phyloP scores from a whole-genome alignment of 169 alveolate genomes.

The Eimeria tenella region DNA sequence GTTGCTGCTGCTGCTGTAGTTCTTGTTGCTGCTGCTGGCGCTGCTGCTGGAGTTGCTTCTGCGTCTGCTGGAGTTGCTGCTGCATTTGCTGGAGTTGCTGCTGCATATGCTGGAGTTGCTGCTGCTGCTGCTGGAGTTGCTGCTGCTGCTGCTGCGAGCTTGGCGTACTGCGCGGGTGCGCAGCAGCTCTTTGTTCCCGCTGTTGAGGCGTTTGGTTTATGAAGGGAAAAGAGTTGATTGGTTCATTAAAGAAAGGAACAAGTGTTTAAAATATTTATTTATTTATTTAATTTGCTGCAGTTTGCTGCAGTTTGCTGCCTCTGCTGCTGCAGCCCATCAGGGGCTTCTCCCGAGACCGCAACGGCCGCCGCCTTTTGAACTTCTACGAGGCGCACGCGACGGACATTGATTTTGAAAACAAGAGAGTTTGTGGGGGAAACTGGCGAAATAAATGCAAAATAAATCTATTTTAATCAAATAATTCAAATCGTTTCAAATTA shows the following conservation, averaged over 20 bases:
- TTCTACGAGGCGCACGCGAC: conserved; percentile 77
- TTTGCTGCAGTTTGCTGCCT: not conserved
- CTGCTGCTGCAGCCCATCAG: not conserved
- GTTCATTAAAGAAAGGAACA: not conserved
- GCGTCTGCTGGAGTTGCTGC: not conserved
- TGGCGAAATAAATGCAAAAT: no score
- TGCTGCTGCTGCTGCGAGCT: not conserved
- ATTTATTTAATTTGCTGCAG: not conserved
- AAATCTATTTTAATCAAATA: not conserved
- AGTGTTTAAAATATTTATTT: not conserved
- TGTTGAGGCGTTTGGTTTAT: no score
- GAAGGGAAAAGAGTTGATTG: no score
- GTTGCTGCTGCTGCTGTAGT: not conserved
- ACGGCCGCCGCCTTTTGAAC: conserved; percentile 55
- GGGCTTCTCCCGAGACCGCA: not conserved
- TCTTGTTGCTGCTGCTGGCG: not conserved
- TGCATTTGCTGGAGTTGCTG: not conserved
- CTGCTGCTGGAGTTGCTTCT: not conserved
- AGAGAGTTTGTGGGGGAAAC: conserved; percentile 20
- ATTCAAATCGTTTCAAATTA: not conserved
- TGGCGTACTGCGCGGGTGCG: no score
- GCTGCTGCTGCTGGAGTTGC: not conserved
- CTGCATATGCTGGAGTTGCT: not conserved
- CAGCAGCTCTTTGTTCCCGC: no score
- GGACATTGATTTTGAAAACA: conserved; percentile 65